Evolutionary conservation across 148 eudicot genomes (phyloP).

Genomic region (Silene latifolia): DNA sequence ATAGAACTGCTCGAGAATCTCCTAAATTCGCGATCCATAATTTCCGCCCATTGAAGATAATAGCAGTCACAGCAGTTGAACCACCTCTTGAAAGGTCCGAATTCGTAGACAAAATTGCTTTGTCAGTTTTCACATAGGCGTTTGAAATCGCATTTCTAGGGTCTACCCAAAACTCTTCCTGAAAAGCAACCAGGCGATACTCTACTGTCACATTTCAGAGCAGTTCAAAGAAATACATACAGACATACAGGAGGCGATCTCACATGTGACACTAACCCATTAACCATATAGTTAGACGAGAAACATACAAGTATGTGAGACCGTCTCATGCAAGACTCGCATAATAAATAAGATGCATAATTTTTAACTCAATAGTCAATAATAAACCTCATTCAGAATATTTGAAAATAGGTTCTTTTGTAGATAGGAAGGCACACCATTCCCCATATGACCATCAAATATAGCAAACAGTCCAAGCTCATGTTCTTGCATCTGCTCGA

Average conservation of each 20-base stretch:
- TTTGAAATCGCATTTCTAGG: conserved; percentile 43
- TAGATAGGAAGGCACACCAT: conserved; percentile 49
- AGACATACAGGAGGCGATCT: neutral
- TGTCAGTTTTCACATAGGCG: conserved; percentile 57
- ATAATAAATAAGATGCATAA: neutral
- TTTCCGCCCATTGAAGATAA: conserved; percentile 45
- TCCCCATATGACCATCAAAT: conserved; percentile 56
- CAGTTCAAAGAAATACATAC: neutral
- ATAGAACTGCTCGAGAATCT: conserved; percentile 56
- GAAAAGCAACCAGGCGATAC: conserved; percentile 1
- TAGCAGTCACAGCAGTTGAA: conserved; percentile 66
- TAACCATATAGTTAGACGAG: neutral
- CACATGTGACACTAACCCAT: neutral
- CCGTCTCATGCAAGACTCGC: neutral
- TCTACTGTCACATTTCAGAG: neutral
- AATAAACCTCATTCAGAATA: conserved; percentile 50
- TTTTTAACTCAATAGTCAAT: conserved; percentile 1
- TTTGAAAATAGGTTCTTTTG: conserved; percentile 47
- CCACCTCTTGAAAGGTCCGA: conserved; percentile 52
- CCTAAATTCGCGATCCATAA: conserved; percentile 62
- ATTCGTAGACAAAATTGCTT: conserved; percentile 40
- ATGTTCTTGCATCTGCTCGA: conserved; percentile 34
- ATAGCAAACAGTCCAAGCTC: conserved; percentile 63
- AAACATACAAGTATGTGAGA: neutral
- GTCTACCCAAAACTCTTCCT: conserved; percentile 64